Evolutionary conservation across 352 stramenopile species (phyloP).

Genomic region (Peronosclerospora sorghi): DNA sequence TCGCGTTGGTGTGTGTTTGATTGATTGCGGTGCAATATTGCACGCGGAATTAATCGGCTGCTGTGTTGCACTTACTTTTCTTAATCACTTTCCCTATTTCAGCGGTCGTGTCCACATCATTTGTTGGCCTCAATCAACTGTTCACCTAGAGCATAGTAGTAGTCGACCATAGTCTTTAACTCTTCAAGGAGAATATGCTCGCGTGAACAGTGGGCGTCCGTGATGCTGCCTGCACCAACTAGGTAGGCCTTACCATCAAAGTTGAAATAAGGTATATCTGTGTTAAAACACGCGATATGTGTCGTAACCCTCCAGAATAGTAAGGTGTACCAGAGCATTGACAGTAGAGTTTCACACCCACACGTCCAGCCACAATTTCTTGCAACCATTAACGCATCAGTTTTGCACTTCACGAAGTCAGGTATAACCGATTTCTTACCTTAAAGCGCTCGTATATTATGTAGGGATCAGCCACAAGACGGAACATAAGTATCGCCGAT

Average conservation of each 20-base stretch:
- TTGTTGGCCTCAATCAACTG: constrained; percentile 40
- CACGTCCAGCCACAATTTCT: constrained; percentile 47
- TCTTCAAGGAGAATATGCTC: constrained; percentile 68
- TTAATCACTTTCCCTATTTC: too few relatives aligned
- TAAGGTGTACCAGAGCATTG: constrained; percentile 69
- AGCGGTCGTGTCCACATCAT: constrained; percentile 5
- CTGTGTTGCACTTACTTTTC: too few relatives aligned
- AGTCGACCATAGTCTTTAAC: constrained; percentile 45
- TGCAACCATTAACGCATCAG: constrained; percentile 4
- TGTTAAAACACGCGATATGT: constrained; percentile 84
- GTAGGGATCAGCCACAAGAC: constrained; percentile 60
- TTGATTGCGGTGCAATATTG: too few relatives aligned
- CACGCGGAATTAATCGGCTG: too few relatives aligned
- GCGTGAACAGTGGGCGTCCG: constrained; percentile 56
- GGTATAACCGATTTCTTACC: constrained; percentile 7
- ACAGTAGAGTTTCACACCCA: constrained; percentile 74
- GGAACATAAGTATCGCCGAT: constrained; percentile 85
- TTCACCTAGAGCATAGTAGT: constrained; percentile 64
- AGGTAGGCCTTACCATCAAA: constrained; percentile 74
- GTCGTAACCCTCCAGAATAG: constrained; percentile 75
- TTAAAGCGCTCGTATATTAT: constrained; percentile 58
- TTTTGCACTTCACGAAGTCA: neutral
- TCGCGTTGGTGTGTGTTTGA: too few relatives aligned
- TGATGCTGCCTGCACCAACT: constrained; percentile 64
- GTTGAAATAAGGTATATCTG: constrained; percentile 82